Conservation (phyloP, 768 basidiomycete genomes). For the Harrya chromipes region DNA sequence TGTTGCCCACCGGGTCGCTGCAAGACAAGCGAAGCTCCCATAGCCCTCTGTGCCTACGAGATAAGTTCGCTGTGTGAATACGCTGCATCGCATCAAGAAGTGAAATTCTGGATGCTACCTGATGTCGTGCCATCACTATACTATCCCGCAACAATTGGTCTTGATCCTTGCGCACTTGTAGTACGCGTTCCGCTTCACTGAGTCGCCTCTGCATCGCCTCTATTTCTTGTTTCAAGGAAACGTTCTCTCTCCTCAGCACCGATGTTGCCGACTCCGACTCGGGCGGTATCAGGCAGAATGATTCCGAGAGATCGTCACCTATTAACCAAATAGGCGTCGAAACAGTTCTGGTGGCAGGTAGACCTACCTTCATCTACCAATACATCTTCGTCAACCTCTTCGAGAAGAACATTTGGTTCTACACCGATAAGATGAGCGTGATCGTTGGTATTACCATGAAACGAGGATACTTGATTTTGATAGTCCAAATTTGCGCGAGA, state of each 20-base stretch:
- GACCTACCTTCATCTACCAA: constrained; percentile 60
- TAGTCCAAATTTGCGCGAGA: constrained; percentile 44
- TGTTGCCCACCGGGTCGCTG: constrained; percentile 41
- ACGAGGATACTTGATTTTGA: constrained; percentile 20
- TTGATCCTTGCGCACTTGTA: constrained; percentile 74
- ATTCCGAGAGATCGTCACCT: constrained; percentile 75
- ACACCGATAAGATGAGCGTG: constrained; percentile 8
- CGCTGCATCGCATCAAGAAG: neutral
- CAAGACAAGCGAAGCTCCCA: constrained; percentile 63
- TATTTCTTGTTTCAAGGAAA: constrained; percentile 56
- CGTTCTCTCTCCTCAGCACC: constrained; percentile 65
- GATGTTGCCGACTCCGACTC: constrained; percentile 50
- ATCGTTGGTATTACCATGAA: neutral
- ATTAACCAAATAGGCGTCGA: neutral
- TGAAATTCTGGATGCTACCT: constrained; percentile 41
- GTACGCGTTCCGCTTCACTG: constrained; percentile 54
- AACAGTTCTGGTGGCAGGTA: neutral
- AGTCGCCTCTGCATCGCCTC: constrained; percentile 56
- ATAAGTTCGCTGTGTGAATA: constrained; percentile 2
- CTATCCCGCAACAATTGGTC: constrained; percentile 78
- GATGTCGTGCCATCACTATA: constrained; percentile 67
- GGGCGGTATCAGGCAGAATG: constrained; percentile 72
- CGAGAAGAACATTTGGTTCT: constrained; percentile 19
- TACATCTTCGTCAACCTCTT: constrained; percentile 61
- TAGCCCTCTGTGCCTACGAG: constrained; percentile 70